Evolutionary conservation across 2,329 filamentous ascomycete species (phyloP), one percentile per base, ranked within the genome.

Genomic region (Domatiomyces catenatus): DNA sequence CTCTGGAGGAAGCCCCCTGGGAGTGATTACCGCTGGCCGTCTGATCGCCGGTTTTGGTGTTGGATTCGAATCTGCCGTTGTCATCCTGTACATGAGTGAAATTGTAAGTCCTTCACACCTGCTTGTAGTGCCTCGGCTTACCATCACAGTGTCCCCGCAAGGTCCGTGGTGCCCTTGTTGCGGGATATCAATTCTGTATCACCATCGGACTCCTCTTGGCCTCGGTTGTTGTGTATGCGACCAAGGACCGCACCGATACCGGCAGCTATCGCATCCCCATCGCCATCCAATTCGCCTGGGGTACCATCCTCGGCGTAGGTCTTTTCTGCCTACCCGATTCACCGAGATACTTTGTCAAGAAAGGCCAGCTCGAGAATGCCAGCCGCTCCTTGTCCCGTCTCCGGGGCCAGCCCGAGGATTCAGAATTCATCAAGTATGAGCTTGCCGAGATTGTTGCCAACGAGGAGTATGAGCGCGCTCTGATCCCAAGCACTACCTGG

Each of bases 71-170:
- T 86, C 83, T 7, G 83, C 84, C 61, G 80, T 87, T 61, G 80
- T 88, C 66, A 86, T 88, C 63, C 73, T 88, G 54, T 89, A 92
- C 77, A 90, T 92, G 85, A 86, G 82, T 47, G 86, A 89, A 69
- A 86, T 89, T 63, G 66, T 68, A 39, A 58, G 57, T 54, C 10
- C 8, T 4, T 42, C 17, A 15, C 8, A 8, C 10, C 10, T 12
- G 7, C 12, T 4, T 39, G 2, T 2, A 15, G 32, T 39, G 10
- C 32, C 32, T 39, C 32, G 10, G 12, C 32, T 39, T 39, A 39
- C 32, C 10, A 10, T 47, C 15, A 24, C 70, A 54, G 57, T 69
- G 71, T 56, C 82, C 83, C 52, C 77, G 75, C 66, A 86, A 84
- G 66, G 81, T 92, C 57, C 79, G 85, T 62, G 84, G 84, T 62